Base-by-base conservation (phyloP, 768 basidiomycete genomes). In the Leccinum sublutescens region DNA sequence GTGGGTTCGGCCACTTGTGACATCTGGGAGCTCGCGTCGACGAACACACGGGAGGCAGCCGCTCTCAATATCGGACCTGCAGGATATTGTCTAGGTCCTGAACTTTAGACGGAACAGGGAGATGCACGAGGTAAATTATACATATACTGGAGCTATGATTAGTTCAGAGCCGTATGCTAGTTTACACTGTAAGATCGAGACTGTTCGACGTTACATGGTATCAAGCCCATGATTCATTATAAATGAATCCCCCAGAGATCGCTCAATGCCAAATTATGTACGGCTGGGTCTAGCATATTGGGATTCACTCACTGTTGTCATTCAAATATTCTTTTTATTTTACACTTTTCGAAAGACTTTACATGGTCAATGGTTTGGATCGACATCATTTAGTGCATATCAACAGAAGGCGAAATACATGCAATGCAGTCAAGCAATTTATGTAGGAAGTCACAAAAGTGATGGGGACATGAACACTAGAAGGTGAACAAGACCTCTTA, bases 1-100 rank as follows among this genome's bases (percentile, higher is more conserved):
- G 55, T 98, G 93, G 92, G 82, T 93, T 31, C 79, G 90, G 21
- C 91, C 91, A 17, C 79, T 93, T 43, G 82, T 82, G 3, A 74
- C 75, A 2, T 58, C 62, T 29, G 65, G 62, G 6, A 66, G 62
- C 43, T 27, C 63, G 6, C 72, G 66, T 47, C 66, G 73, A 34
- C 66, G 72, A 55, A 61, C 64, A 23, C 69, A 75, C 49, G 64
- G 62, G n/a, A 72, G 68, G 23, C 74, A 74, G 38, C 62, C 58
- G 7, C 55, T 69, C 50, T 74, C 72, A 4, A 64, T 72, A 62
- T 72, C 72, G 43, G 72, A 74, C 51, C 34, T 74, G 25, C 72
- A 62, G 48, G 65, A 71, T 48, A 66, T 69, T 5, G 62, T 64
- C n/a, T 74, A 52, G 52, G 19, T 23, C 19, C 19, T 12, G 27